Conservation (phyloP, 768 basidiomycete species). For the Stropharia rugosoannulata region DNA sequence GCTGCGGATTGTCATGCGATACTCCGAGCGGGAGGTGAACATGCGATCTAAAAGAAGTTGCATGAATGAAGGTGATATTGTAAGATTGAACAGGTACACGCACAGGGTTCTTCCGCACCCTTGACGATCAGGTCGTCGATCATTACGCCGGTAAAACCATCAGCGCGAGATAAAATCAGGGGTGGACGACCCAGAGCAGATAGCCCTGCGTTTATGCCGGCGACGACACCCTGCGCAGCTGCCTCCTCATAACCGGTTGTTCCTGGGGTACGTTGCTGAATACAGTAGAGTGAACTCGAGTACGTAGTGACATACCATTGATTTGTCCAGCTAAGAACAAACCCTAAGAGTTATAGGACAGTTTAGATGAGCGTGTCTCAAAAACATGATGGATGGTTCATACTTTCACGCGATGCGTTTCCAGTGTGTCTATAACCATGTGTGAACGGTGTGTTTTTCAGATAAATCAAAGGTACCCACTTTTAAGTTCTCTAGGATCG, state of each 20-base stretch:
- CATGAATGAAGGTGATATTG: slow-evolving; percentile 2
- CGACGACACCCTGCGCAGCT: slow-evolving; percentile 85
- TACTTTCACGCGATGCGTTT: slow-evolving; percentile 82
- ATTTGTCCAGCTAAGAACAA: slow-evolving; percentile 91
- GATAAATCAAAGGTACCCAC: slow-evolving; percentile 39
- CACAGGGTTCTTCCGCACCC: slow-evolving; percentile 91
- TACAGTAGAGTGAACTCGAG: neutral
- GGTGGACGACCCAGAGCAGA: slow-evolving; percentile 54
- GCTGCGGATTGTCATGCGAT: slow-evolving; percentile 82
- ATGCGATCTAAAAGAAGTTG: slow-evolving; percentile 64
- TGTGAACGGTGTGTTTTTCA: neutral
- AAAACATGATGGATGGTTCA: neutral
- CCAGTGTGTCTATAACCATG: slow-evolving; percentile 64
- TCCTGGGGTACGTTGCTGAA: slow-evolving; percentile 33
- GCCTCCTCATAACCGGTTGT: slow-evolving; percentile 97
- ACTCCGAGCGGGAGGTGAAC: slow-evolving; percentile 92
- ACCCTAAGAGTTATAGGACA: slow-evolving; percentile 43
- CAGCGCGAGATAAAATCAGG: slow-evolving; percentile 73
- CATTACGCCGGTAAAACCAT: slow-evolving; percentile 88
- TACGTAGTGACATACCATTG: slow-evolving; percentile 50
- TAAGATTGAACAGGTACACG: slow-evolving; percentile 23
- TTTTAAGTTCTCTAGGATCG: slow-evolving; percentile 76
- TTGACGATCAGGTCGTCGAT: slow-evolving; percentile 89
- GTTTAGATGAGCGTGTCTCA: neutral
- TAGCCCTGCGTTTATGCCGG: slow-evolving; percentile 86